Conservation (phyloP, 805 yeast species). For the Teunomyces atbi region DNA sequence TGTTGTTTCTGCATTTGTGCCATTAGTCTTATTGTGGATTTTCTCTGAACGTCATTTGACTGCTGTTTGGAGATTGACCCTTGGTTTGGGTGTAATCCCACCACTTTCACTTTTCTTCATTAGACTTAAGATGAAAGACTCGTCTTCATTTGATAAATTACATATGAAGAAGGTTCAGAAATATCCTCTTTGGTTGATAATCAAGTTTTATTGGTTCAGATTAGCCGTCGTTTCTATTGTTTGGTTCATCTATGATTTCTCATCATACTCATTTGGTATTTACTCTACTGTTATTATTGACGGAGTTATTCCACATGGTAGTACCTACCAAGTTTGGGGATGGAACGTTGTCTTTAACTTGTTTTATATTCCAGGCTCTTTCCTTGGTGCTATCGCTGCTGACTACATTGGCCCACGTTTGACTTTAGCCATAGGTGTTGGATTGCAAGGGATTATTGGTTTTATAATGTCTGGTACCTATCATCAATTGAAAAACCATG, state of each 20-base stretch:
- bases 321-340: constrained; percentile 75
- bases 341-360: constrained; percentile 89
- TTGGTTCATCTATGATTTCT: constrained; percentile 92
- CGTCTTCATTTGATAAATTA: constrained; percentile 66
- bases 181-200: constrained; percentile 65
- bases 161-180: constrained; percentile 57
- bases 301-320: constrained; percentile 54
- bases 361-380: constrained; percentile 88
- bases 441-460: constrained; percentile 75
- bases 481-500: constrained; percentile 50
- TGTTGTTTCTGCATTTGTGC: constrained; percentile 80
- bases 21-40: constrained; percentile 83
- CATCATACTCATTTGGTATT: constrained; percentile 82
- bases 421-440: constrained; percentile 67
- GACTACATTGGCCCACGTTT: constrained; percentile 91
- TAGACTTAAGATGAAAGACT: constrained; percentile 74
- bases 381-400: constrained; percentile 80
- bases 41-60: constrained; percentile 67
- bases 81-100: constrained; percentile 88
- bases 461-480: constrained; percentile 78
- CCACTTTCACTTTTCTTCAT: constrained; percentile 75
- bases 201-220: constrained; percentile 86
- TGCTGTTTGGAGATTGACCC: constrained; percentile 87
- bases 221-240: constrained; percentile 65
- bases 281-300: constrained; percentile 72